Evolutionary conservation across 371 early-diverging fungal genomes (phyloP).

Genomic region (Lichtheimia hyalospora): DNA sequence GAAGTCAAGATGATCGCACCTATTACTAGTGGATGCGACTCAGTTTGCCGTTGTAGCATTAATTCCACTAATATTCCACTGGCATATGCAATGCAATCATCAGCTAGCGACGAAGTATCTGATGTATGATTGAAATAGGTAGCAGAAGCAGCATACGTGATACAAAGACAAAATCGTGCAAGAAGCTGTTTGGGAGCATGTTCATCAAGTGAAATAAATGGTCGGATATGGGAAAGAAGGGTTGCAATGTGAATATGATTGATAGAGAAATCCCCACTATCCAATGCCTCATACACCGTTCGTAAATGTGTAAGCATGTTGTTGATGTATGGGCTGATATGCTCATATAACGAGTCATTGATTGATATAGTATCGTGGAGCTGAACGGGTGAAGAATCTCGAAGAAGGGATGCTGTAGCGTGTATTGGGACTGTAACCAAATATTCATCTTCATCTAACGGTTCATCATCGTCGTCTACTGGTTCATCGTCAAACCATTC

Average conservation of each 20-base stretch:
- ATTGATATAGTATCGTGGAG: background rate
- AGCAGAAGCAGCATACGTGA: conserved; percentile 2
- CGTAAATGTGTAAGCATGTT: conserved; percentile 2
- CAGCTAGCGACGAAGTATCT: background rate
- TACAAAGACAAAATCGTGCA: background rate
- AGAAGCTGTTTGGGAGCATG: background rate
- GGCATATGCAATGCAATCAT: background rate
- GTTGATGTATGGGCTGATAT: background rate
- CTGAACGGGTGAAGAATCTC: background rate
- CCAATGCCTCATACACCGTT: background rate
- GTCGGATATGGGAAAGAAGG: conserved; percentile 1
- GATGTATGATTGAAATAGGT: too few relatives aligned
- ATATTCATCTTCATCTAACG: conserved; percentile 40
- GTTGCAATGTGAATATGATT: background rate
- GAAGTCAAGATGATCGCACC: background rate
- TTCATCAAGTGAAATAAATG: background rate
- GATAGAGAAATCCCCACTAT: background rate
- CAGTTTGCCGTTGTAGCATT: background rate
- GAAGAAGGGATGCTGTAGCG: conserved; percentile 15
- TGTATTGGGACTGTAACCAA: conserved; percentile 37
- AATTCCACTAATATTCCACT: background rate
- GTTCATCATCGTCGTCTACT: conserved; percentile 32
- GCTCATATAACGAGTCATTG: background rate
- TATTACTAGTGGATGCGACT: background rate
- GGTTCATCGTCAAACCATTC: conserved; percentile 20